Base-by-base conservation (phyloP, 495 filamentous ascomycete genomes). In the Hypoxylon lienhwacheense region DNA sequence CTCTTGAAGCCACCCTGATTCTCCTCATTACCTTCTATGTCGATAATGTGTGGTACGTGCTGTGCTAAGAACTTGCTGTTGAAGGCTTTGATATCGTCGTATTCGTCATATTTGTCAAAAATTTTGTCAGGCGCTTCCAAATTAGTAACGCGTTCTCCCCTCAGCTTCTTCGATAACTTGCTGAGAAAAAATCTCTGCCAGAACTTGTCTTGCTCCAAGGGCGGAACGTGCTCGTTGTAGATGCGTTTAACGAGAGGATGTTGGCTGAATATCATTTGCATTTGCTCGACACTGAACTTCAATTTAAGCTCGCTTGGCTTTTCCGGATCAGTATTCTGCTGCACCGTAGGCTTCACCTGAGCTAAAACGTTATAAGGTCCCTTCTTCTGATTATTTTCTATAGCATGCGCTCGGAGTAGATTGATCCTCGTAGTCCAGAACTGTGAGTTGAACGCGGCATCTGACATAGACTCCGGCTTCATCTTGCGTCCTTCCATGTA, bases 121-220 rank as follows among this genome's bases (percentile, higher is more conserved):
- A 90, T 72, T 10, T 79, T 72, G 67, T 96, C 89, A 1, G 79
- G 77, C 21, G 82, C 69, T 66, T 96, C 92, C 0, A 74, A 73
- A 5, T 90, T 89, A 1, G 81, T 81, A 16, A 95, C 80, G 25
- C 87, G 85, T 70, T 96, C 89, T 22, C 93, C 93, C 42, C 90
- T 89, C 34, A 98, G 74, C 65, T 92, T 92, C 70, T 96, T 97
- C 49, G 88, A 90, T 11, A 98, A 75, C 34, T 87, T 79, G 66
- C 88, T 91, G 59, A 86, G 80, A 72, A 98, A 97, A 70, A 98
- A 98, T 32, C 88, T 79, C 8, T 82, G 84, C 91, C 92, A 97
- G 67, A 97, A 98, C 20, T 86, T 83, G 46, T 79, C 76, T 63
- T 95, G 88, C 32, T 73, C 80, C 19, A 96, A 65, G 51, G 87